A percentile compares a stretch with the other conserved stretches of the same genome.
Conservation (phyloP, 2,329 filamentous ascomycete genomes). For the Triangularia setosa region DNA sequence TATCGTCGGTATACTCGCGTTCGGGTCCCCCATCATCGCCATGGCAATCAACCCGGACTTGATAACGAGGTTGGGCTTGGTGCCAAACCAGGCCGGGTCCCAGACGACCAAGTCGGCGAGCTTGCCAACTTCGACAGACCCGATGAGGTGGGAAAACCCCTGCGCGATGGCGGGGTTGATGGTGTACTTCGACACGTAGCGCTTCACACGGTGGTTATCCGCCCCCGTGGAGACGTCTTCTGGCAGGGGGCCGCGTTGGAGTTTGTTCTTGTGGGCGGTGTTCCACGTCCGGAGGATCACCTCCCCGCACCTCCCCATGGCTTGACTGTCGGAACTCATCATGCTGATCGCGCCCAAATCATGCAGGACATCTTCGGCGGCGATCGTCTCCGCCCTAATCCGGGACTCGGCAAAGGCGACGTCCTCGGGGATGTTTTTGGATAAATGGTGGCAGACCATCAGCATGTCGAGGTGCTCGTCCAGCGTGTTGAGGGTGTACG, state of each 20-base stretch:
- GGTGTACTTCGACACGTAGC: constrained; percentile 94
- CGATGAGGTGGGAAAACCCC: constrained; percentile 82
- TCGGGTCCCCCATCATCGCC: constrained; percentile 81
- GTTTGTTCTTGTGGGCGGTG: constrained; percentile 94
- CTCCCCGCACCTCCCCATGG: constrained; percentile 94
- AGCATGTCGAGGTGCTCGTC: constrained; percentile 98
- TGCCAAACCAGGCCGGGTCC: constrained; percentile 80
- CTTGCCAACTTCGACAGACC: constrained; percentile 84
- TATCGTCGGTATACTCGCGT: constrained; percentile 81
- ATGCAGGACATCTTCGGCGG: constrained; percentile 92
- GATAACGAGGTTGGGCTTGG: constrained; percentile 75
- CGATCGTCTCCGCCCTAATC: constrained; percentile 93
- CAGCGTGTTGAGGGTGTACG: constrained; percentile 86
- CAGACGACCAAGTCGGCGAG: constrained; percentile 85
- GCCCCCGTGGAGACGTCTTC: constrained; percentile 77
- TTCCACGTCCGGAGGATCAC: constrained; percentile 93
- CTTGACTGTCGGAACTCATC: constrained; percentile 95
- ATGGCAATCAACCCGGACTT: constrained; percentile 86
- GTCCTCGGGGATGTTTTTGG: constrained; percentile 89
- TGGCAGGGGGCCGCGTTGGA: constrained; percentile 69
- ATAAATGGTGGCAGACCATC: constrained; percentile 96
- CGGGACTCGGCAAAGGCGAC: constrained; percentile 92
- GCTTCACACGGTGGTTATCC: constrained; percentile 88
- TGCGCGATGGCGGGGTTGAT: constrained; percentile 91
- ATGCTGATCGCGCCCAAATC: constrained; percentile 94